These are phyloP conservation scores for Cystobasidium onofrii DNA, from an alignment of 768 basidiomycete species.

Conservation along the genomic window DNA sequence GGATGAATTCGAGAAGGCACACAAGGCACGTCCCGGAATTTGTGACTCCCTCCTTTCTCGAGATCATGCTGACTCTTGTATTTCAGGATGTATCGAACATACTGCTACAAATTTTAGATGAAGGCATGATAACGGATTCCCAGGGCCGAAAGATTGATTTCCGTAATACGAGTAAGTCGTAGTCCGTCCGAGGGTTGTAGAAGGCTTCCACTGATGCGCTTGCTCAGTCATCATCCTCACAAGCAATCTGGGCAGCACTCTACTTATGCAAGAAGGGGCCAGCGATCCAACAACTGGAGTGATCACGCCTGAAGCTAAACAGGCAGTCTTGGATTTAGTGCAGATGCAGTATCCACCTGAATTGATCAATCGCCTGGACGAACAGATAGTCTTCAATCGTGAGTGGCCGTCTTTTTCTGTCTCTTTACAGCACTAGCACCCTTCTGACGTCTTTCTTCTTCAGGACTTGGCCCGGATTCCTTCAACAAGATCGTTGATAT, in stretches of 20 bases:
- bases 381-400: conserved; percentile 24
- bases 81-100: conserved; percentile 47
- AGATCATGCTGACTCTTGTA: no score
- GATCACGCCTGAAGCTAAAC: conserved; percentile 39
- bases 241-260: conserved; percentile 25
- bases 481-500: conserved; percentile 64
- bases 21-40: conserved; percentile 35
- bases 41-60: no score
- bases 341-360: conserved; percentile 30
- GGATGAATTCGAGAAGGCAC: conserved; percentile 50
- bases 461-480: not conserved
- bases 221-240: conserved; percentile 38
- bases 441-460: not conserved
- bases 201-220: not conserved
- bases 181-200: not conserved
- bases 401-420: not conserved
- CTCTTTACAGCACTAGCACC: not conserved
- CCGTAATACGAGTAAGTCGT: conserved; percentile 42
- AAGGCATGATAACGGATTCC: conserved; percentile 48
- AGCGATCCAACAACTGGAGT: conserved; percentile 43
- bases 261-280: conserved; percentile 9
- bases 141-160: conserved; percentile 48
- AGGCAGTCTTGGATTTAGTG: conserved; percentile 47
- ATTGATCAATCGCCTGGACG: conserved; percentile 17
- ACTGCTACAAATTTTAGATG: conserved; percentile 50